These are phyloP conservation scores for Williopsis jadinii DNA, from an alignment of 1,139 yeast species.

Conservation along the genomic window DNA sequence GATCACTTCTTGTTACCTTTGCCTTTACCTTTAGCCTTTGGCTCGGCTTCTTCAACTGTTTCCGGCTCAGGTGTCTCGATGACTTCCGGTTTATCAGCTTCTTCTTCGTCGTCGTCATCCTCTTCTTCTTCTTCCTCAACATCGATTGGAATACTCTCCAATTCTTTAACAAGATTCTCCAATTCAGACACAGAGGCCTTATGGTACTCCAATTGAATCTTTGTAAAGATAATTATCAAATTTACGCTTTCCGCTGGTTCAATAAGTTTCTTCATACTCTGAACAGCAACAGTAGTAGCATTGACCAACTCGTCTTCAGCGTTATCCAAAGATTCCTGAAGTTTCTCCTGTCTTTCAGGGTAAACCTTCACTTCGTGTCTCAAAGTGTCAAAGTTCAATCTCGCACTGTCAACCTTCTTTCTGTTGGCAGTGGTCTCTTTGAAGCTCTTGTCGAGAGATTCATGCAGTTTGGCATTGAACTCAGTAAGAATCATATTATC, in stretches of 20 bases:
- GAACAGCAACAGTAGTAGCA: constrained; percentile 71
- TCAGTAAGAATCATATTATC: constrained; percentile 52
- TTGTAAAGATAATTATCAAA: constrained; percentile 53
- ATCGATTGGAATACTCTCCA: constrained; percentile 32
- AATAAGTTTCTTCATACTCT: constrained; percentile 64
- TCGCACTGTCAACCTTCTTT: constrained; percentile 59
- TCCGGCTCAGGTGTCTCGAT: too few relatives aligned
- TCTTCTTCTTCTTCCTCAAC: constrained; percentile 31
- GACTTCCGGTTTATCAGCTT: too few relatives aligned
- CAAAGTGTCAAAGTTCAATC: constrained; percentile 63
- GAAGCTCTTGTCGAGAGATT: constrained; percentile 48
- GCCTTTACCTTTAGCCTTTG: too few relatives aligned
- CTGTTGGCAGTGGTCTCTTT: constrained; percentile 55
- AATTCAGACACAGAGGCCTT: constrained; percentile 43
- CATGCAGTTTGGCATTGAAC: constrained; percentile 48
- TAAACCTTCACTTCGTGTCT: constrained; percentile 43
- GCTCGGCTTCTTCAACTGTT: too few relatives aligned
- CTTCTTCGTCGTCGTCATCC: constrained; percentile 9
- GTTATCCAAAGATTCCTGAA: constrained; percentile 37
- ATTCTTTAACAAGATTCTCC: constrained; percentile 33
- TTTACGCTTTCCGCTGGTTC: constrained; percentile 59
- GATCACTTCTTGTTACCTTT: too few relatives aligned
- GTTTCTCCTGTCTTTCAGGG: constrained; percentile 23
- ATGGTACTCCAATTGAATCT: constrained; percentile 64
- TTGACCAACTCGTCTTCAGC: constrained; percentile 74